phyloP scores from a whole-genome alignment of 208 protist species.

The Lotmaria passim region DNA sequence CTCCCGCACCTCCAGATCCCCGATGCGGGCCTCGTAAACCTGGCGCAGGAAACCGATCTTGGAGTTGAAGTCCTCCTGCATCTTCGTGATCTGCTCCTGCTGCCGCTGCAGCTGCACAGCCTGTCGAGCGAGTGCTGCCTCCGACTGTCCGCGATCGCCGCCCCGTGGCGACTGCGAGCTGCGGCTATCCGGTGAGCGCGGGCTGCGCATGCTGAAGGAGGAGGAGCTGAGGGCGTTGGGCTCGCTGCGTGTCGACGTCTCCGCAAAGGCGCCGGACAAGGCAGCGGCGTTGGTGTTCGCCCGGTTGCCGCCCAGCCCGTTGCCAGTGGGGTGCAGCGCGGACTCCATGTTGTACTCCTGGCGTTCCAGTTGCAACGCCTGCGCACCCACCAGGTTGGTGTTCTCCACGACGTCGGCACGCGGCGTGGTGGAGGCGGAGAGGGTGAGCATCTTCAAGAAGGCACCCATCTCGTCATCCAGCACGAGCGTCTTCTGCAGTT shows the following conservation, averaged over 20 bases:
- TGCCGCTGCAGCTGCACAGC: constrained; percentile 61
- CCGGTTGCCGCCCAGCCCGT: constrained; percentile 14
- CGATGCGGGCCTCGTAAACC: constrained; percentile 92
- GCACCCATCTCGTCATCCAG: constrained; percentile 88
- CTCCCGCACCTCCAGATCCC: constrained; percentile 87
- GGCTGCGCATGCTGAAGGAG: background rate
- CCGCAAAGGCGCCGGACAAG: background rate
- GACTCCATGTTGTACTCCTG: constrained; percentile 49
- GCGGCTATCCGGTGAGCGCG: constrained; percentile 9
- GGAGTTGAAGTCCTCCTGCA: constrained; percentile 87
- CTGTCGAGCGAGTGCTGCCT: constrained; percentile 57
- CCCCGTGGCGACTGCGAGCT: constrained; percentile 11
- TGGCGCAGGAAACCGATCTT: constrained; percentile 89
- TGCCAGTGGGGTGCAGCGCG: constrained; percentile 70
- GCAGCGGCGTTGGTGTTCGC: background rate
- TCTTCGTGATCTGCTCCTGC: constrained; percentile 76
- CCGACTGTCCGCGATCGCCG: constrained; percentile 41
- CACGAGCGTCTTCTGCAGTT: constrained; percentile 63
- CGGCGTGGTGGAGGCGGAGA: constrained; percentile 79
- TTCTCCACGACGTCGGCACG: constrained; percentile 46
- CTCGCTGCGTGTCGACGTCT: background rate
- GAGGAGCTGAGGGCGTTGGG: constrained; percentile 1
- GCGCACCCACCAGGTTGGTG: background rate
- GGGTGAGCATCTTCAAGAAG: constrained; percentile 85
- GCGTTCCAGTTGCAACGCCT: constrained; percentile 25